phyloP scores from a whole-genome alignment of 768 basidiomycete species.

The Russula sp. region DNA sequence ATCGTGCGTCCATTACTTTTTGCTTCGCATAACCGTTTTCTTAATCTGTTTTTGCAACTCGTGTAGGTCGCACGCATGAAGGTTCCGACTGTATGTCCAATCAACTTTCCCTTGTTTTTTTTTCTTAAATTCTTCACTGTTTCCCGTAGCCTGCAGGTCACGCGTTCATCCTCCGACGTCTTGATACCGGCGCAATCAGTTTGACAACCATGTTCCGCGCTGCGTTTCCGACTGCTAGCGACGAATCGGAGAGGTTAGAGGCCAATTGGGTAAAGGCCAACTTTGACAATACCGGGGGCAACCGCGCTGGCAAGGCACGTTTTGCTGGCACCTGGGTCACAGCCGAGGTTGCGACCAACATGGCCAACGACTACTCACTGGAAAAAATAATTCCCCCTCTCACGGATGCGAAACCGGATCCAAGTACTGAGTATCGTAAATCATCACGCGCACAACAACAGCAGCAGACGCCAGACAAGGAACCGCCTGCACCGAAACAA shows the following conservation, averaged over 20 bases:
- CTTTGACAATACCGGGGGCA: slow-evolving; percentile 75
- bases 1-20: slow-evolving; percentile 50
- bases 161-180: slow-evolving; percentile 91
- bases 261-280: slow-evolving; percentile 78
- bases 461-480: slow-evolving; percentile 34
- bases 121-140: slow-evolving; percentile 31
- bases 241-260: slow-evolving; percentile 75
- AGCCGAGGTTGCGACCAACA: slow-evolving; percentile 56
- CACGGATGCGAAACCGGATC: slow-evolving; percentile 72
- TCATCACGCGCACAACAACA: slow-evolving; percentile 47
- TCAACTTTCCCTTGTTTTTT: slow-evolving; percentile 19
- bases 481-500: slow-evolving; percentile 30
- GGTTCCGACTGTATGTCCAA: slow-evolving; percentile 61
- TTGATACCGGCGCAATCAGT: slow-evolving; percentile 89
- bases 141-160: slow-evolving; percentile 62
- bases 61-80: slow-evolving; percentile 81
- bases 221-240: slow-evolving; percentile 79
- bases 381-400: slow-evolving; percentile 60
- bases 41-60: slow-evolving; percentile 9
- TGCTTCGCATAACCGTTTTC: slow-evolving; percentile 14
- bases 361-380: slow-evolving; percentile 69
- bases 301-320: slow-evolving; percentile 57
- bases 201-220: slow-evolving; percentile 97
- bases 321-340: slow-evolving; percentile 90
- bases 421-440: slow-evolving; percentile 72